phyloP scores from a whole-genome alignment of 2,329 filamentous ascomycete genomes.

The Fusarium verticillioides region DNA sequence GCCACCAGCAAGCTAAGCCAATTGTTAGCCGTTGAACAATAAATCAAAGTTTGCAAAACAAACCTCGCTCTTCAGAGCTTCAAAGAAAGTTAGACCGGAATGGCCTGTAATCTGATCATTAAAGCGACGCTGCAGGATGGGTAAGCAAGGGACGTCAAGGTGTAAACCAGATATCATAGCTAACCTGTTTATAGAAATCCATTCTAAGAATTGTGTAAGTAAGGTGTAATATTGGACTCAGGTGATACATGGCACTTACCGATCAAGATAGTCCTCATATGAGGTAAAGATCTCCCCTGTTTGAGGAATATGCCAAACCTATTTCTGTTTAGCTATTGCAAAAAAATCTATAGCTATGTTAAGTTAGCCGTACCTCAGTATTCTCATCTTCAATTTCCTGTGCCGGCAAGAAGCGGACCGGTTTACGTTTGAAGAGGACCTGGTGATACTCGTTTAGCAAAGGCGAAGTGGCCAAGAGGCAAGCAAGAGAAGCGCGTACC shows the following conservation, averaged over 20 bases:
- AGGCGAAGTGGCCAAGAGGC: background rate
- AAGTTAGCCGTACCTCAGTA: conserved; percentile 71
- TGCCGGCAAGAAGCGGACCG: conserved; percentile 81
- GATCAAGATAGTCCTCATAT: conserved; percentile 87
- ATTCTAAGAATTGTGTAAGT: conserved; percentile 64
- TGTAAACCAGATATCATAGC: conserved; percentile 38
- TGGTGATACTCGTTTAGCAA: conserved; percentile 51
- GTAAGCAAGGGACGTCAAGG: conserved; percentile 28
- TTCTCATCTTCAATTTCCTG: conserved; percentile 82
- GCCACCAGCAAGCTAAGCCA: conserved; percentile 75
- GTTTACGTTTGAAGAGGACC: conserved; percentile 97
- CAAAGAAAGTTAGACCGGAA: conserved; percentile 90
- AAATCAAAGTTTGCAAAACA: conserved; percentile 46
- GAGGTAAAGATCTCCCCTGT: conserved; percentile 90
- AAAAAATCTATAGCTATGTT: conserved; percentile 12
- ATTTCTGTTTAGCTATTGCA: conserved; percentile 30
- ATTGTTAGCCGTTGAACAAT: conserved; percentile 20
- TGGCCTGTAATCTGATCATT: conserved; percentile 97
- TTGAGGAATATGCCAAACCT: conserved; percentile 93
- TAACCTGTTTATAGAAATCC: conserved; percentile 93
- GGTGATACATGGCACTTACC: conserved; percentile 64
- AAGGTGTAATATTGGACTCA: background rate
- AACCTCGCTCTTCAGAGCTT: conserved; percentile 92
- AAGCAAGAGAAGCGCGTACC: conserved; percentile 27
- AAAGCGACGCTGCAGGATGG: conserved; percentile 75